Percentiles rank a stretch among this genome's conserved stretches.
phyloP scores from a whole-genome alignment of 495 filamentous ascomycete species.

The Neurospora sublineolata region DNA sequence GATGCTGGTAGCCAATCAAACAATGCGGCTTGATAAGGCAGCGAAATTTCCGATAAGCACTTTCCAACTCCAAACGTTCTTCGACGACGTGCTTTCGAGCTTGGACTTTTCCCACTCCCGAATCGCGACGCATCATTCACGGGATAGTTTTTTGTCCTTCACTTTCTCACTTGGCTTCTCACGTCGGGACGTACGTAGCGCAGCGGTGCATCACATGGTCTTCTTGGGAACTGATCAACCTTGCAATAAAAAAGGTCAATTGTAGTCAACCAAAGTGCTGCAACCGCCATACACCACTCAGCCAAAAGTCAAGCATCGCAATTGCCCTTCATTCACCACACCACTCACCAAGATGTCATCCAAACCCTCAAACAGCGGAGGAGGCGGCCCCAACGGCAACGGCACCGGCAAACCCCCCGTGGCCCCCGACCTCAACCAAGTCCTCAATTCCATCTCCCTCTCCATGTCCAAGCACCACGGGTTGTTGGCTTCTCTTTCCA shows the following conservation, averaged over 20 bases:
- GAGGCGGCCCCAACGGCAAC: neutral
- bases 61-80: neutral
- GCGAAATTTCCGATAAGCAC: neutral
- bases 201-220: too few species aligned
- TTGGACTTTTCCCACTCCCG: neutral
- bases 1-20: neutral
- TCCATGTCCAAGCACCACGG: conserved; percentile 6
- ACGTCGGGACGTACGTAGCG: neutral
- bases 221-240: too few species aligned
- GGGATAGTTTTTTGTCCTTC: neutral
- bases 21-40: neutral
- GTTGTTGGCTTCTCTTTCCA: conserved; percentile 6
- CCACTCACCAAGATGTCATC: conserved; percentile 6
- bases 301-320: neutral
- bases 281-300: neutral
- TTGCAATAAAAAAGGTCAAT: too few species aligned
- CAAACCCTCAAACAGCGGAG: neutral
- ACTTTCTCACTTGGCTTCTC: neutral
- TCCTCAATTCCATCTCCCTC: conserved; percentile 26
- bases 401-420: conserved; percentile 7
- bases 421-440: conserved; percentile 21
- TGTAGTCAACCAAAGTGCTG: too few species aligned
- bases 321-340: neutral
- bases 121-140: neutral
- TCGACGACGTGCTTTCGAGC: neutral